Conservation (phyloP, 345 rosid genomes). For the Eucalyptus decipiens region DNA sequence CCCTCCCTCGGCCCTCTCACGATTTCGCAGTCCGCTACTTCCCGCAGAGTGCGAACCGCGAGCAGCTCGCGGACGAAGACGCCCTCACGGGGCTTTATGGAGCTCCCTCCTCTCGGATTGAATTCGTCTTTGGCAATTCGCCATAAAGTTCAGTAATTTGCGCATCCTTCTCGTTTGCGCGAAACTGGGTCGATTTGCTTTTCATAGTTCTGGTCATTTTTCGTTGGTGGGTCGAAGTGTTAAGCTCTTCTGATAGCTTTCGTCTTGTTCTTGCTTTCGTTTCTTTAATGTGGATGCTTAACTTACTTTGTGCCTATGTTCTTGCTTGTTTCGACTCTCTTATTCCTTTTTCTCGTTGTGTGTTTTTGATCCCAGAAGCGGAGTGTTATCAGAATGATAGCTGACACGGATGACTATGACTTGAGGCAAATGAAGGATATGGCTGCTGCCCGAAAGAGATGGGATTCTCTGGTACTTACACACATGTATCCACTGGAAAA, state of each 20-base stretch:
- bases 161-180: not conserved
- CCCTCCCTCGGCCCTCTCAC: conserved; percentile 12
- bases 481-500: not conserved
- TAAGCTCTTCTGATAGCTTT: not conserved
- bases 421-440: conserved; percentile 85
- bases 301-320: not conserved
- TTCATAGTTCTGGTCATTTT: not conserved
- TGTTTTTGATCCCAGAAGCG: conserved; percentile 12
- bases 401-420: conserved; percentile 59
- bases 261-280: not conserved
- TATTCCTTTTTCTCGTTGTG: not conserved
- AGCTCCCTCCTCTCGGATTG: not conserved
- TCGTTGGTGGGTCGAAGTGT: not conserved
- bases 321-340: not conserved
- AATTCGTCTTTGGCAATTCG: not conserved
- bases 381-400: conserved; percentile 41
- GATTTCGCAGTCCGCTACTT: not conserved
- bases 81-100: not conserved
- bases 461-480: conserved; percentile 69
- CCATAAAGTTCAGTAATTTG: not conserved
- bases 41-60: not conserved
- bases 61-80: not conserved
- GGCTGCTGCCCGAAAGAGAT: conserved; percentile 93
- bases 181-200: not conserved
- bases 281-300: not conserved